These are phyloP conservation scores for Saturnispora besseyi DNA, from an alignment of 805 yeast genomes.

Conservation along the genomic window DNA sequence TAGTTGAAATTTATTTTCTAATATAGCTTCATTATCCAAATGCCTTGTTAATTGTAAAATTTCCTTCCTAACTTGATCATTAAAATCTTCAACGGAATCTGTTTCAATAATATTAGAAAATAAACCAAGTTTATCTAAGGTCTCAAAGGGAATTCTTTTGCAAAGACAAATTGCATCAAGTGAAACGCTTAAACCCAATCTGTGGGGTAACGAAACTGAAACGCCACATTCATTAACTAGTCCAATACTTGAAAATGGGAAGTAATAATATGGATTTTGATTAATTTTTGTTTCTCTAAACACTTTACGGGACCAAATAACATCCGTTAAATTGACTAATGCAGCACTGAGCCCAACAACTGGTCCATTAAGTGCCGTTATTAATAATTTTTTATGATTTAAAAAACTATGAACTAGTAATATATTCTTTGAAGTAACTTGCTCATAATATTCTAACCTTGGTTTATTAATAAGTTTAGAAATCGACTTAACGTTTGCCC, in stretches of 20 bases:
- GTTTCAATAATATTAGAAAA: slow-evolving; percentile 47
- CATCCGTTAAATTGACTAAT: slow-evolving; percentile 64
- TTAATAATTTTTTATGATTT: slow-evolving; percentile 62
- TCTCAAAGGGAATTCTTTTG: slow-evolving; percentile 53
- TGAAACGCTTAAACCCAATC: slow-evolving; percentile 67
- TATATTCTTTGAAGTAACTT: slow-evolving; percentile 51
- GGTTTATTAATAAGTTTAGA: slow-evolving; percentile 21
- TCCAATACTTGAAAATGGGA: slow-evolving; percentile 78
- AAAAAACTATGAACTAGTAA: slow-evolving; percentile 59
- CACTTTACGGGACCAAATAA: slow-evolving; percentile 44
- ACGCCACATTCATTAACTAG: slow-evolving; percentile 77
- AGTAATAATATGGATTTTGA: slow-evolving; percentile 35
- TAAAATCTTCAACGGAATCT: slow-evolving; percentile 33
- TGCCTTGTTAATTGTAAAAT: slow-evolving; percentile 30
- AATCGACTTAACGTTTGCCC: slow-evolving; percentile 57
- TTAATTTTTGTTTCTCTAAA: background rate
- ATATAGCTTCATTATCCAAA: slow-evolving; percentile 38
- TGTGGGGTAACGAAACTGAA: slow-evolving; percentile 53
- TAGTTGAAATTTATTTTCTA: slow-evolving; percentile 37
- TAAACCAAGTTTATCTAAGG: slow-evolving; percentile 48
- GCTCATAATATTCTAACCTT: slow-evolving; percentile 22
- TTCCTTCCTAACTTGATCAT: slow-evolving; percentile 30
- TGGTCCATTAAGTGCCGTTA: slow-evolving; percentile 78
- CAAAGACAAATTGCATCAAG: slow-evolving; percentile 66
- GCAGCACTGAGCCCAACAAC: slow-evolving; percentile 75